phyloP scores from a whole-genome alignment of 345 rosid species.

The Brassica incana region DNA sequence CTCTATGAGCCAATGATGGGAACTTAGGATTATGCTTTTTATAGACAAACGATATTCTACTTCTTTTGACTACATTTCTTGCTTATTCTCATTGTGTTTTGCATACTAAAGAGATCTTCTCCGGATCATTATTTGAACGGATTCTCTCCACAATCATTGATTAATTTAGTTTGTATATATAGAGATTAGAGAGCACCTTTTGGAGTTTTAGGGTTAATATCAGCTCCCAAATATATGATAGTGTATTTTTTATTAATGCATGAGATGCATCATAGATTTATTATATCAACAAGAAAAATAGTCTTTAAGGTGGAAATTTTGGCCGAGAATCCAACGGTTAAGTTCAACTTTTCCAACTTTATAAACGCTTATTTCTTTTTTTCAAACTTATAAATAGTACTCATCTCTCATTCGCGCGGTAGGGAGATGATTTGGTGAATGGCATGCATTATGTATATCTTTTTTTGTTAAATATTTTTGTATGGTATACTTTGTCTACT shows the following conservation, averaged over 20 bases:
- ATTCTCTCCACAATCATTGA: slow-evolving; percentile 14
- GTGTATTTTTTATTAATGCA: not conserved
- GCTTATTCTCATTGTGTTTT: slow-evolving; percentile 22
- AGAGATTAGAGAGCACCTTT: not conserved
- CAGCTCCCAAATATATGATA: not conserved
- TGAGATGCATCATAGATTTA: not conserved
- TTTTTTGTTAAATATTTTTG: not conserved
- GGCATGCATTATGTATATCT: not conserved
- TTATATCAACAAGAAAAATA: not conserved
- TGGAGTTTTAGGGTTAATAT: not conserved
- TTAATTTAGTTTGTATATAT: not conserved
- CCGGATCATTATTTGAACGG: slow-evolving; percentile 25
- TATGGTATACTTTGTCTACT: not conserved
- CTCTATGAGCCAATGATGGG: slow-evolving; percentile 35
- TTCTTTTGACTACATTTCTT: slow-evolving; percentile 32
- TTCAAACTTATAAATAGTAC: not conserved
- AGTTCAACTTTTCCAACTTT: not conserved
- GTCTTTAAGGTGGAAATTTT: not conserved
- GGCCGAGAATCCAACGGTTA: not conserved
- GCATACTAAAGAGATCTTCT: slow-evolving; percentile 27
- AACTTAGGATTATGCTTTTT: slow-evolving; percentile 35
- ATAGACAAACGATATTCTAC: slow-evolving; percentile 19
- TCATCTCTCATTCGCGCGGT: not conserved
- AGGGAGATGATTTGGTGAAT: not conserved
- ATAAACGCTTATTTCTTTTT: not conserved